phyloP scores from a whole-genome alignment of 805 yeast species.

The Pichia nakasei region DNA sequence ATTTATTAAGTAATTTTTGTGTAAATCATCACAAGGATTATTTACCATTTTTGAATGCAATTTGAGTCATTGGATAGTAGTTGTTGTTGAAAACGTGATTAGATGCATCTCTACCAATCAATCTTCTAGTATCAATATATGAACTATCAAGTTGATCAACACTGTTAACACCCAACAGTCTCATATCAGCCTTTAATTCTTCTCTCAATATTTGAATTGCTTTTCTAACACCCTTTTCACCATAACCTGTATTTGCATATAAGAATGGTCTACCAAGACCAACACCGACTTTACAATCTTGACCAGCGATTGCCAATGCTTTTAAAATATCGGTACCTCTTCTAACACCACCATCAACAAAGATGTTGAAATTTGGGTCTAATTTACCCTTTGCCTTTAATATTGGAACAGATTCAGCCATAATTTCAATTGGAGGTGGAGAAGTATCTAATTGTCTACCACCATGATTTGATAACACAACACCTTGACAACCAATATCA shows the following conservation, averaged over 20 bases:
- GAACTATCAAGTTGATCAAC: slow-evolving; percentile 37
- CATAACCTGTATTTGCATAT: slow-evolving; percentile 51
- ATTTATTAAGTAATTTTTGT: no score
- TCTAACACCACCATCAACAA: slow-evolving; percentile 68
- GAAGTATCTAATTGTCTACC: slow-evolving; percentile 82
- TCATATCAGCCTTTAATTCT: slow-evolving; percentile 59
- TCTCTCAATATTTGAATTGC: slow-evolving; percentile 54
- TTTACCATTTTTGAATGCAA: slow-evolving; percentile 11
- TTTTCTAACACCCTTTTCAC: slow-evolving; percentile 60
- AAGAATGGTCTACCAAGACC: slow-evolving; percentile 62
- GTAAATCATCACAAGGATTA: background rate
- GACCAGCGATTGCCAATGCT: slow-evolving; percentile 71
- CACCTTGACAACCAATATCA: slow-evolving; percentile 62
- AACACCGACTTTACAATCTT: slow-evolving; percentile 62
- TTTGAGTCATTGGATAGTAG: slow-evolving; percentile 12
- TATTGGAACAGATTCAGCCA: slow-evolving; percentile 58
- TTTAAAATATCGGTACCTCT: slow-evolving; percentile 69
- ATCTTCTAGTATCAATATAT: slow-evolving; percentile 28
- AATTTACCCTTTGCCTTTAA: slow-evolving; percentile 36
- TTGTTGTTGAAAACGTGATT: slow-evolving; percentile 10
- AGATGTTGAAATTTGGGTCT: slow-evolving; percentile 50
- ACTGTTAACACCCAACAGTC: slow-evolving; percentile 50
- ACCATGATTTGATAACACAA: slow-evolving; percentile 81
- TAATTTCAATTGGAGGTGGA: slow-evolving; percentile 62
- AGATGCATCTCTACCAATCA: slow-evolving; percentile 15